Evolutionary conservation across 805 yeast species (phyloP), one percentile per base, ranked within the genome.

Genomic region (Yarrowia sp.): DNA sequence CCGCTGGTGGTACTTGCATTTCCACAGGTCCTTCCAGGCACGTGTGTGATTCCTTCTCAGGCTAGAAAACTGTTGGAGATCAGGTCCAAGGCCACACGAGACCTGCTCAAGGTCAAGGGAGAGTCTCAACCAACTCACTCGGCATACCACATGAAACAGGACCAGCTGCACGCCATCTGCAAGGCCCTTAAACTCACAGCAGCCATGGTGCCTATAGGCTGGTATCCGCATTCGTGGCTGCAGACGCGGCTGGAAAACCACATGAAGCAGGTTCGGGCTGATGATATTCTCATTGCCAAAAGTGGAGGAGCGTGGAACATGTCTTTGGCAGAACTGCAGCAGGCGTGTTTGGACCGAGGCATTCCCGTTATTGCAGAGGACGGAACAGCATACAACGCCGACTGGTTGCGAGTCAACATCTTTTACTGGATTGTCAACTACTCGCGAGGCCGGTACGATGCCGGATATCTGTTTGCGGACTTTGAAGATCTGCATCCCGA

Each of bases 11-110:
- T 87, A 66, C 80, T 78, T 64, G 66, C 76, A 1, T 74, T 85
- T 54, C 91, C 92, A 0, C 79, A 79, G 43, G 69, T 86, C 14
- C 79, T 87, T 3, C 92, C 90, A 0, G 81, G 80, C 66, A 86
- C 89, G 0, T 86, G 90, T 73, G 76, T 82, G 7, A 72, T 85
- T 21, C 88, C 88, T 0, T 73, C 74, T 8, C 73, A 83, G 24
- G 68, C 41, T 12, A 54, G 52, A 6, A 59, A 64, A 17, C 12
- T 38, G 62, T 36, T 35, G 19, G 19, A 41, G 44, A 5, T 21
- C 12, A 22, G 40, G 11, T 26, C 58, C 28, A 30, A 19, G 17
- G 62, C 22, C 17, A 11, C 66, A 14, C 46, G 28, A 11, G 43
- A 33, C 52, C 61, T 40, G 33, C 44, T 38, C 22, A 54, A 38